Conservation (phyloP, 164 flowering plant species). For the Kingdonia uniflora region DNA sequence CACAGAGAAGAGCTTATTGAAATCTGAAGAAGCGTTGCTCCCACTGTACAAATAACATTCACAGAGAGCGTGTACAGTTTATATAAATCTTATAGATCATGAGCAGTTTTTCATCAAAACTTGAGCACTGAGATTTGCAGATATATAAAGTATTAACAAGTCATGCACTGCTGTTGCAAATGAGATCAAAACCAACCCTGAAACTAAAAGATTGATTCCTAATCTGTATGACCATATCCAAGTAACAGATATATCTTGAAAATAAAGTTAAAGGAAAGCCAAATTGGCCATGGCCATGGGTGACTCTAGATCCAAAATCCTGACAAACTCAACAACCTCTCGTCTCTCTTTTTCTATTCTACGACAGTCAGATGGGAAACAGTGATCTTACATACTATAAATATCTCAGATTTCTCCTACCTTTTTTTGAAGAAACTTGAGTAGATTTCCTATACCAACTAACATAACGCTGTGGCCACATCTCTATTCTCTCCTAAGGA, state of each 20-base stretch:
- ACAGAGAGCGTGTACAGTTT: no score
- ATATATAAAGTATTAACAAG: no score
- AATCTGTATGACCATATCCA: no score
- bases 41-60: no score
- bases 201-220: no score
- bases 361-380: background rate
- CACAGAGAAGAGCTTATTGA: no score
- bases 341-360: background rate
- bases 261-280: constrained; percentile 9
- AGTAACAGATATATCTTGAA: background rate
- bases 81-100: no score
- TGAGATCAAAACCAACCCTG: no score
- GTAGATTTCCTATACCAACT: constrained; percentile 9
- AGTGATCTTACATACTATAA: constrained; percentile 3
- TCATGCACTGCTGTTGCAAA: no score
- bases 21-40: no score
- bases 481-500: constrained; percentile 1
- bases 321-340: background rate
- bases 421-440: constrained; percentile 5
- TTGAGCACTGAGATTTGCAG: no score
- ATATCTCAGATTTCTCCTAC: constrained; percentile 10
- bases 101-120: no score
- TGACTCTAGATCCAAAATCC: background rate
- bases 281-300: background rate
- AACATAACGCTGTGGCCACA: background rate